Percentiles rank a stretch among this genome's conserved stretches.
Evolutionary conservation across 805 yeast species (phyloP).

Genomic region (Clavispora santaluciae): DNA sequence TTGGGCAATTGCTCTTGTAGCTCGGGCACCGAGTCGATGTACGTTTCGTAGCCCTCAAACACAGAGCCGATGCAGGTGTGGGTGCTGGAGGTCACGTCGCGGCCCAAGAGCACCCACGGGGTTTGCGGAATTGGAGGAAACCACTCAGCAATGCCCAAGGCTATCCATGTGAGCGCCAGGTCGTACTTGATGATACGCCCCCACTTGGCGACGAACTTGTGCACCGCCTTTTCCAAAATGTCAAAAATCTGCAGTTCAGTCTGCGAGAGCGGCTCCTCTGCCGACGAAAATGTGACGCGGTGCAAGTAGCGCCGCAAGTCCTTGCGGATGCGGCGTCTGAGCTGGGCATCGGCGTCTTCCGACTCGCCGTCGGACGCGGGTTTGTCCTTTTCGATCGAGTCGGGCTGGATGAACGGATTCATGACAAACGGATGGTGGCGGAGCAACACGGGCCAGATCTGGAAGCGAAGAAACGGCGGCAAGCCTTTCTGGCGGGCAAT

Average conservation of each 20-base stretch:
- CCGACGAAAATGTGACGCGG: conserved; percentile 31
- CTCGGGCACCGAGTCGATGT: conserved; percentile 27
- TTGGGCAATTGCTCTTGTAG: conserved; percentile 19
- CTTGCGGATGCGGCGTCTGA: conserved; percentile 38
- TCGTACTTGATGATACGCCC: conserved; percentile 73
- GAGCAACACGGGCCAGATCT: conserved; percentile 80
- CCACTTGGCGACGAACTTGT: conserved; percentile 71
- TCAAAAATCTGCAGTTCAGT: conserved; percentile 52
- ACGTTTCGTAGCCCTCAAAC: conserved; percentile 35
- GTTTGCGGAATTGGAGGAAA: conserved; percentile 59
- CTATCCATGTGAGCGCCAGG: conserved; percentile 82
- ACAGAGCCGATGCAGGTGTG: conserved; percentile 28
- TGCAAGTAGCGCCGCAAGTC: conserved; percentile 62
- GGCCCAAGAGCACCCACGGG: conserved; percentile 51
- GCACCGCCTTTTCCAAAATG: conserved; percentile 54
- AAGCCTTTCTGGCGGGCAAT: conserved; percentile 80
- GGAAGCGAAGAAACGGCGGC: conserved; percentile 73
- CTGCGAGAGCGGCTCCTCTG: conserved; percentile 26
- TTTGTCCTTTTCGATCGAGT: conserved; percentile 28
- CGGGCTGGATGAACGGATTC: conserved; percentile 69
- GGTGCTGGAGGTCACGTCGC: conserved; percentile 34
- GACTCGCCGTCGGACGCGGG: conserved; percentile 7
- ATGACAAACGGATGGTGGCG: conserved; percentile 82
- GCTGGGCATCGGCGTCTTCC: conserved; percentile 19
- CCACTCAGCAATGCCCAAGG: conserved; percentile 87